Percentiles rank a stretch among this genome's conserved stretches.
Evolutionary conservation across 164 flowering plant genomes (phyloP).

Genomic region (Vitis labrusca): DNA sequence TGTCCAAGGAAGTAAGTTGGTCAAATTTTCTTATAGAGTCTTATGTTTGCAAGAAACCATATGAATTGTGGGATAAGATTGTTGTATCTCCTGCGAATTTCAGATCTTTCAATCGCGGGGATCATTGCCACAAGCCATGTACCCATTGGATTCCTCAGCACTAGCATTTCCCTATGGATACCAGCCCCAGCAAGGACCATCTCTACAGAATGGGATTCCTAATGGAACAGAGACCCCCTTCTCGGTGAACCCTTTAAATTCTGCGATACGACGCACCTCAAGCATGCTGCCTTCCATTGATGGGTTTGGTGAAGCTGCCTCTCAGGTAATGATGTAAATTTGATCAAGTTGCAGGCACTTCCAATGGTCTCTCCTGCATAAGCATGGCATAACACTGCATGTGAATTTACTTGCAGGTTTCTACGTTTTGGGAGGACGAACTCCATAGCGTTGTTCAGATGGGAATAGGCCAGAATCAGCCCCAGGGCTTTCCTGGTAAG

Average conservation of each 20-base stretch:
- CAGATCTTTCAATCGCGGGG: constrained; percentile 64
- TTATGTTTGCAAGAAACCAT: not conserved
- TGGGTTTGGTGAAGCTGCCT: constrained; percentile 39
- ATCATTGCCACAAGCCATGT: constrained; percentile 35
- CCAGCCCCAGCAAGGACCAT: constrained; percentile 38
- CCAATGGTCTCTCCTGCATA: not conserved
- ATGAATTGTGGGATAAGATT: not conserved
- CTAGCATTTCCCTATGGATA: constrained; percentile 46
- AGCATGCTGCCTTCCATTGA: constrained; percentile 48
- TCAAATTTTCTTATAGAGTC: not conserved
- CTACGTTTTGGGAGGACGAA: constrained; percentile 74
- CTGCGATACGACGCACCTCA: constrained; percentile 30
- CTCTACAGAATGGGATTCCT: constrained; percentile 27
- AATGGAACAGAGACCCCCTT: constrained; percentile 39
- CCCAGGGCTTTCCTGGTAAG: constrained; percentile 18
- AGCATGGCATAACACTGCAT: not conserved
- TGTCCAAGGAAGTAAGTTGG: constrained; percentile 63
- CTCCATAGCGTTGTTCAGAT: constrained; percentile 85
- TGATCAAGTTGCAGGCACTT: not conserved
- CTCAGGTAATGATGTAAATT: constrained; percentile 48
- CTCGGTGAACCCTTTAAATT: constrained; percentile 34
- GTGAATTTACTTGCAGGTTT: constrained; percentile 37
- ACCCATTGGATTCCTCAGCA: constrained; percentile 44
- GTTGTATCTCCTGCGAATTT: not conserved
- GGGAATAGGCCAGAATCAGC: constrained; percentile 75